phyloP scores from a whole-genome alignment of 345 rosid genomes.

The Firmiana major region DNA sequence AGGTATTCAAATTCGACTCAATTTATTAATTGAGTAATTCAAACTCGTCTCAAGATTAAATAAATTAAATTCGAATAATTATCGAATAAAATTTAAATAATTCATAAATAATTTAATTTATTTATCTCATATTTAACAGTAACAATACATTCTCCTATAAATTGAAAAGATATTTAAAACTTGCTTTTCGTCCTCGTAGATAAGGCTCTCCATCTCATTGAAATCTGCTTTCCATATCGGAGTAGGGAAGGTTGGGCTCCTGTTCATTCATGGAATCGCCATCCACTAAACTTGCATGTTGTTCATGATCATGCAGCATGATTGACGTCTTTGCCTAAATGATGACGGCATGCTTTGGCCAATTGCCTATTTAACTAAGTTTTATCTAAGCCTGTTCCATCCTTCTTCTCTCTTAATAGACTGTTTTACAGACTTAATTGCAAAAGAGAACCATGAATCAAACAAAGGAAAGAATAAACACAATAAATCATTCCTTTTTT shows the following conservation, averaged over 20 bases:
- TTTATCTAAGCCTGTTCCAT: neutral
- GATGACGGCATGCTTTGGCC: neutral
- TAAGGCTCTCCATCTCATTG: neutral
- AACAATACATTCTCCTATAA: too few species aligned
- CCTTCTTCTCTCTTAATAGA: neutral
- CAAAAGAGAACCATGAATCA: neutral
- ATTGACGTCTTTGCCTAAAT: neutral
- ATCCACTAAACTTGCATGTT: neutral
- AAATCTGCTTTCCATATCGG: neutral
- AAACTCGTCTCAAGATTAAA: too few species aligned
- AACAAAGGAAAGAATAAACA: neutral
- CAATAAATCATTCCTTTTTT: too few species aligned
- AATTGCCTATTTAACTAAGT: neutral
- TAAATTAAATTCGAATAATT: too few species aligned
- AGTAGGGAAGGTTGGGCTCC: neutral
- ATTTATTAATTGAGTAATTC: too few species aligned
- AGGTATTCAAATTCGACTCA: too few species aligned
- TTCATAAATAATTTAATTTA: too few species aligned
- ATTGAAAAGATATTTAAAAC: neutral
- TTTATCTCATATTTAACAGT: too few species aligned
- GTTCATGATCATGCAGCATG: neutral
- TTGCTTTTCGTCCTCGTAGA: neutral
- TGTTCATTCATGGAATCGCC: neutral
- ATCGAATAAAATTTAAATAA: too few species aligned
- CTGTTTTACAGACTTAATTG: too few species aligned